These are phyloP conservation scores for Penicillium flavigenum DNA, from an alignment of 495 filamentous ascomycete species.

Conservation along the genomic window DNA sequence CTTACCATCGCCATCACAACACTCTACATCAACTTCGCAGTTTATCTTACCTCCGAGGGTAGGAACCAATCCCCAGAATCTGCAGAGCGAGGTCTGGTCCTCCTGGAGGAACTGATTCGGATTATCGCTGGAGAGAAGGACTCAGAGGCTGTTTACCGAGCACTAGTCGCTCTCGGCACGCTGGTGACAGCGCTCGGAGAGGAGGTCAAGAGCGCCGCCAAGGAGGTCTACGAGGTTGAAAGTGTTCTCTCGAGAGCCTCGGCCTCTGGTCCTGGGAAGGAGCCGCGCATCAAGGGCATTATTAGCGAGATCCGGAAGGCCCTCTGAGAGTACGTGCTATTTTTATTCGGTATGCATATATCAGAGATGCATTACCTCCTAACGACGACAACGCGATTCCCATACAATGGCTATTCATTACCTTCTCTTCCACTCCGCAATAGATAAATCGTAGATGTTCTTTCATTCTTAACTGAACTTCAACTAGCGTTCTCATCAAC, in stretches of 20 bases:
- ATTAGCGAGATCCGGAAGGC: constrained; percentile 44
- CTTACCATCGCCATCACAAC: constrained; percentile 79
- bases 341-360: constrained; percentile 17
- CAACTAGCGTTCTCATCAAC: background rate
- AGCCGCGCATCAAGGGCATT: constrained; percentile 51
- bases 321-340: constrained; percentile 23
- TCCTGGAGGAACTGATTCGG: constrained; percentile 62
- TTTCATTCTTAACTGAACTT: background rate
- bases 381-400: constrained; percentile 27
- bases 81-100: constrained; percentile 55
- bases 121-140: constrained; percentile 67
- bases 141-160: constrained; percentile 78
- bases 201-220: constrained; percentile 50
- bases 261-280: constrained; percentile 42
- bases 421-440: background rate
- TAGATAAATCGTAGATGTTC: background rate
- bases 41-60: constrained; percentile 51
- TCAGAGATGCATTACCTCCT: constrained; percentile 18
- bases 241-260: constrained; percentile 36
- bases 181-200: constrained; percentile 48
- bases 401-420: background rate
- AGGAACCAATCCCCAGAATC: constrained; percentile 40
- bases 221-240: constrained; percentile 47
- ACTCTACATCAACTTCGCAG: constrained; percentile 81
- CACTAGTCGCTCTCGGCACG: constrained; percentile 80